These are phyloP conservation scores for Solanum chmielewskii DNA, from an alignment of 257 asterid genomes.

Conservation along the genomic window DNA sequence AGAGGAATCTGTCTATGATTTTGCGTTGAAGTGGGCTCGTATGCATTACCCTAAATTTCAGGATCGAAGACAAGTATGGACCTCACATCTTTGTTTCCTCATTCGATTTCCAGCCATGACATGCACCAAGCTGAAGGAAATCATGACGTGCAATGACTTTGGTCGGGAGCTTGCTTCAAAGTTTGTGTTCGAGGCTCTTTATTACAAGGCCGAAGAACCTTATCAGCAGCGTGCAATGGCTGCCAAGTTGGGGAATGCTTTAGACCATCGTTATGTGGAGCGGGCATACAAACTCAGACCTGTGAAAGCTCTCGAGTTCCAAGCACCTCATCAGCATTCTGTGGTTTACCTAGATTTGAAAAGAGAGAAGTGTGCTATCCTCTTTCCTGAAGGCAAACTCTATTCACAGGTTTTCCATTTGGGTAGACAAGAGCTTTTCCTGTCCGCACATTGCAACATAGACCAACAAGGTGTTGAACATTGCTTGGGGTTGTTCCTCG, in stretches of 20 bases:
- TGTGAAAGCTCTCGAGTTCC: conserved; percentile 57
- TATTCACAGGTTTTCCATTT: conserved; percentile 76
- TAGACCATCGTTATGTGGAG: conserved; percentile 43
- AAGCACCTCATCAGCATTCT: conserved; percentile 55
- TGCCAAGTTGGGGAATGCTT: conserved; percentile 26
- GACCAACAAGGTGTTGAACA: conserved; percentile 50
- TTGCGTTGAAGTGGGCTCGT: conserved; percentile 52
- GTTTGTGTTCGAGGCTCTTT: conserved; percentile 68
- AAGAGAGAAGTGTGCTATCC: conserved; percentile 46
- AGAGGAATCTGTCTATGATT: conserved; percentile 29
- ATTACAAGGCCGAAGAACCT: conserved; percentile 62
- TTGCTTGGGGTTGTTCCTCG: conserved; percentile 70
- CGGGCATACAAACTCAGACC: conserved; percentile 59
- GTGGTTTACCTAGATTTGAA: conserved; percentile 66
- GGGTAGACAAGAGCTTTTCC: conserved; percentile 75
- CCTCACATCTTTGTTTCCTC: conserved; percentile 40
- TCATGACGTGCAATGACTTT: conserved; percentile 50
- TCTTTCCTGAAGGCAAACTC: conserved; percentile 53
- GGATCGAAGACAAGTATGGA: conserved; percentile 48
- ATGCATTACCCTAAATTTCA: conserved; percentile 48
- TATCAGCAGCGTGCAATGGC: conserved; percentile 43
- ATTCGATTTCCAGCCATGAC: conserved; percentile 83
- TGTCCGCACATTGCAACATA: conserved; percentile 73
- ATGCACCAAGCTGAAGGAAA: conserved; percentile 64
- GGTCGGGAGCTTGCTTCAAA: conserved; percentile 42